Conservation (phyloP, 805 yeast species). For the Suhomyces sp. region DNA sequence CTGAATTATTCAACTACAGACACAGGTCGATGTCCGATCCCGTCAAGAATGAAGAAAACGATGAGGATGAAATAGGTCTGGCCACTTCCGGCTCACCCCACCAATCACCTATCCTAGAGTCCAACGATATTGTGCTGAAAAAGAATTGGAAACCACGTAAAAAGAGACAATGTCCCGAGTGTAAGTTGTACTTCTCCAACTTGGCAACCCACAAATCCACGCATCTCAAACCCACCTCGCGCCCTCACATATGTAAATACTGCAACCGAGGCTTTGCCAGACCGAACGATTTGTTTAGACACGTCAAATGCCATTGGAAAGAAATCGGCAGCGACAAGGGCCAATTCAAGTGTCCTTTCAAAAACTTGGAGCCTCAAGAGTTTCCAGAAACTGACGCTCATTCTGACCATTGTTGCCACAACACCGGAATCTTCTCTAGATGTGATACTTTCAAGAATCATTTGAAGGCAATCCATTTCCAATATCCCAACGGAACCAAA, state of each 20-base stretch:
- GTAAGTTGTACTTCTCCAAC: constrained; percentile 68
- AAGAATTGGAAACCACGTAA: constrained; percentile 47
- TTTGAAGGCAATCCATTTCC: constrained; percentile 83
- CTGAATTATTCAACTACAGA: constrained; percentile 6
- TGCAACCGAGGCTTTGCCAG: constrained; percentile 87
- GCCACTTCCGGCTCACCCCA: constrained; percentile 7
- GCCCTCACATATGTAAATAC: constrained; percentile 75
- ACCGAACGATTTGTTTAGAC: constrained; percentile 82
- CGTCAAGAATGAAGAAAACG: neutral
- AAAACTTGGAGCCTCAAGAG: constrained; percentile 23
- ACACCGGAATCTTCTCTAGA: constrained; percentile 79
- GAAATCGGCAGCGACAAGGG: constrained; percentile 65
- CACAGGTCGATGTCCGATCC: constrained; percentile 17
- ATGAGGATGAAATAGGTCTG: constrained; percentile 1
- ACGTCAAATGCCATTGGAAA: constrained; percentile 81
- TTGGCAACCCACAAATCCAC: constrained; percentile 81
- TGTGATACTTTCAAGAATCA: constrained; percentile 93
- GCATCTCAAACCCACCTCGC: constrained; percentile 64
- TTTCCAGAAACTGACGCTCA: constrained; percentile 2
- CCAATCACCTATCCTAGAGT: constrained; percentile 1
- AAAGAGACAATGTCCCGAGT: constrained; percentile 71
- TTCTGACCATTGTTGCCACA: constrained; percentile 59
- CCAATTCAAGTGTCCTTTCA: constrained; percentile 80
- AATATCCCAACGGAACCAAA: constrained; percentile 82
- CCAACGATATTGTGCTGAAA: constrained; percentile 7